phyloP scores from a whole-genome alignment of 768 basidiomycete genomes.

The Rhodotorula babjevae region DNA sequence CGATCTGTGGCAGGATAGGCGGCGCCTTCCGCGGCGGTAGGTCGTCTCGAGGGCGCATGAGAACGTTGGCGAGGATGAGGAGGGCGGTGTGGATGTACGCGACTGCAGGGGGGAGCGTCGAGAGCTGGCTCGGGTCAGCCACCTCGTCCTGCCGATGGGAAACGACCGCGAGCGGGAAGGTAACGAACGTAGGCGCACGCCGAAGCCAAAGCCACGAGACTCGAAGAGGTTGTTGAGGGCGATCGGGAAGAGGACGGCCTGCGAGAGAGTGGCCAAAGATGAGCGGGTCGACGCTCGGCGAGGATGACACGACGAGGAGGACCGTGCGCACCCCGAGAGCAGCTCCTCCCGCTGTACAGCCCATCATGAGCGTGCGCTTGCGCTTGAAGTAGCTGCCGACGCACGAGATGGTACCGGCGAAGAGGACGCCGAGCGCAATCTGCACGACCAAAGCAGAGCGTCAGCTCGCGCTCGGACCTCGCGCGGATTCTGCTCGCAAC shows the following conservation, averaged over 20 bases:
- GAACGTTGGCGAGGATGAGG: constrained; percentile 62
- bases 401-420: constrained; percentile 54
- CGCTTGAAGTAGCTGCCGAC: constrained; percentile 51
- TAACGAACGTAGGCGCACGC: neutral
- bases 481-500: no score
- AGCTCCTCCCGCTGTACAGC: neutral
- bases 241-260: constrained; percentile 44
- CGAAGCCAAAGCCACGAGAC: constrained; percentile 11
- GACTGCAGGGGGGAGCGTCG: neutral
- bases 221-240: constrained; percentile 46
- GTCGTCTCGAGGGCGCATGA: constrained; percentile 51
- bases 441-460: constrained; percentile 41
- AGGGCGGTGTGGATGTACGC: constrained; percentile 51
- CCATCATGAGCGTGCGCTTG: constrained; percentile 1
- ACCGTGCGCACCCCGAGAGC: neutral
- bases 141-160: neutral
- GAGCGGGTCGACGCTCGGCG: neutral
- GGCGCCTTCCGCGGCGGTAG: constrained; percentile 1
- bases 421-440: constrained; percentile 55
- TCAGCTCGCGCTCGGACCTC: no score
- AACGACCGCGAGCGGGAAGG: neutral
- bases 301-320: no score
- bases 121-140: no score
- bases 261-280: no score
- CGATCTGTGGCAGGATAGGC: neutral